Percentiles rank a stretch among this genome's conserved stretches.
Conservation (phyloP, 2,329 filamentous ascomycete species). For the Calycina herbarum region DNA sequence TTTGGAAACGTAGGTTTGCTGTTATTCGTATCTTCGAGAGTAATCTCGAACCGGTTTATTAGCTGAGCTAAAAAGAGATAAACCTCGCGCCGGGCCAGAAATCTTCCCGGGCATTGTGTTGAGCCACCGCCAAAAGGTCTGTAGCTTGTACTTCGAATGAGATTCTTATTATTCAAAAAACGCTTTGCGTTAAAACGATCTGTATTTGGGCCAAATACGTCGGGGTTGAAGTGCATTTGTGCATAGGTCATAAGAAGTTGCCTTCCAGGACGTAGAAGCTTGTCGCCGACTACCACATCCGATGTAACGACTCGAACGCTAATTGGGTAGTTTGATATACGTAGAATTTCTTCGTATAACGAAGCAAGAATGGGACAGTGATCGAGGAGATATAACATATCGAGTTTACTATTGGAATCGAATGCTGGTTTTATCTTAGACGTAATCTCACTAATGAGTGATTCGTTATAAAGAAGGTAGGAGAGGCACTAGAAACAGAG, state of each 20-base stretch:
- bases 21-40: neutral
- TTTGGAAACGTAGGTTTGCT: neutral
- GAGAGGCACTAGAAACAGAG: slow-evolving; percentile 7
- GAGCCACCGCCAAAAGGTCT: slow-evolving; percentile 5
- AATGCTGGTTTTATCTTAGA: neutral
- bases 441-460: neutral
- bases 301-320: neutral
- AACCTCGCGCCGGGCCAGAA: neutral
- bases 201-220: neutral
- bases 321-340: neutral
- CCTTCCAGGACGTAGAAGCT: neutral
- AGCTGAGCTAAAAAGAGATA: neutral
- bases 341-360: slow-evolving; percentile 7
- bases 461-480: neutral
- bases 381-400: slow-evolving; percentile 6
- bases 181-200: slow-evolving; percentile 2
- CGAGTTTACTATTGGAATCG: neutral
- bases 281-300: neutral
- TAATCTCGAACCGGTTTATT: neutral
- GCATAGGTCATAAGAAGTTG: slow-evolving; percentile 6
- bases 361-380: neutral
- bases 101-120: slow-evolving; percentile 3
- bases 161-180: neutral
- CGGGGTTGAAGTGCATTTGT: slow-evolving; percentile 6
- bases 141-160: neutral